phyloP scores from a whole-genome alignment of 208 protist genomes.

The Herpetomonas tarakana region DNA sequence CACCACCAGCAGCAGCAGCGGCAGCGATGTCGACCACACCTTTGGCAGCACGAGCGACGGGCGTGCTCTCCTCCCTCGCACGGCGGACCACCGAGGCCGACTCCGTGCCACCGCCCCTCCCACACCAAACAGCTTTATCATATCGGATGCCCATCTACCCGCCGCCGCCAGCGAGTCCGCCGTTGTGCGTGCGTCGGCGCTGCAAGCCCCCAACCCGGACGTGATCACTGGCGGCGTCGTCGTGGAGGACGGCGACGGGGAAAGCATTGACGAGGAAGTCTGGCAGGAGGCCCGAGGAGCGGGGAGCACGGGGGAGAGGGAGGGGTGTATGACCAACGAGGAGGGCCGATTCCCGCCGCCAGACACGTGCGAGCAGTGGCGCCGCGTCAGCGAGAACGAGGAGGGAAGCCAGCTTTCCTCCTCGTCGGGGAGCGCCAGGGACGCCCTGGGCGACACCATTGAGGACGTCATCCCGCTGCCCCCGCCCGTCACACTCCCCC shows the following conservation, averaged over 20 bases:
- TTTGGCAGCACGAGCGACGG: not conserved
- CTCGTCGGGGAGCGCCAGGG: not conserved
- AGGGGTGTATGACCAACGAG: too few species aligned
- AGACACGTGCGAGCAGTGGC: too few species aligned
- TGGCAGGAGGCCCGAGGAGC: not conserved
- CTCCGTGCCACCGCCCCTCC: not conserved
- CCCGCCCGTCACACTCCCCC: not conserved
- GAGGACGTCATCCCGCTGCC: constrained; percentile 23
- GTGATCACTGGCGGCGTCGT: not conserved
- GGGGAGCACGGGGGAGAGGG: not conserved
- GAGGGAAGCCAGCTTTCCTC: not conserved
- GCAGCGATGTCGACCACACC: not conserved
- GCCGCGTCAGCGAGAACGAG: not conserved
- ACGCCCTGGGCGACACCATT: constrained; percentile 12
- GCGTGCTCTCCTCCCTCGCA: not conserved
- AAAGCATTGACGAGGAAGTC: not conserved
- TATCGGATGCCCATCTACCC: not conserved
- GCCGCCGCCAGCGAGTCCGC: too few species aligned
- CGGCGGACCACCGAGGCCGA: too few species aligned
- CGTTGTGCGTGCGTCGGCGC: too few species aligned
- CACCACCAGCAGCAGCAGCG: too few species aligned
- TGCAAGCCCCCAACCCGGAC: too few species aligned
- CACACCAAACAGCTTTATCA: not conserved
- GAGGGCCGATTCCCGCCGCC: too few species aligned
- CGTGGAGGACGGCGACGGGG: not conserved